phyloP scores from a whole-genome alignment of 202 grass and related monocot genomes.

The Schoenoplectus tabernaemontani region DNA sequence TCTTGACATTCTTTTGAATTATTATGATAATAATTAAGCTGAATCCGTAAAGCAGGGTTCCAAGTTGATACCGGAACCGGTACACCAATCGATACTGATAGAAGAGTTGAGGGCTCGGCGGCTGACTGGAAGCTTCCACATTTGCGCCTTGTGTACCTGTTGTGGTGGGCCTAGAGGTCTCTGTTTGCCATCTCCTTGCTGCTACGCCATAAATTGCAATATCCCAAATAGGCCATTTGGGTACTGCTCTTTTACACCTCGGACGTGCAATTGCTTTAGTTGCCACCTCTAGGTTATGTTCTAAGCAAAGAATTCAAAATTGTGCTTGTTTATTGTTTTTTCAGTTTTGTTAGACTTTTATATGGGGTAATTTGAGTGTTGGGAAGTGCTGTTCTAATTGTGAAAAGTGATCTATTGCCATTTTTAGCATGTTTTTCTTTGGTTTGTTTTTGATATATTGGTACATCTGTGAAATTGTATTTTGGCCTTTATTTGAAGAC shows the following conservation, averaged over 20 bases:
- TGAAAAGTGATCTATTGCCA: constrained; percentile 13
- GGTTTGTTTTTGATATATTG: constrained; percentile 17
- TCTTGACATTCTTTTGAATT: background rate
- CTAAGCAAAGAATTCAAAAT: constrained; percentile 16
- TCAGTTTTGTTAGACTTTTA: background rate
- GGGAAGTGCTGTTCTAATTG: constrained; percentile 16
- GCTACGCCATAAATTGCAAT: constrained; percentile 97
- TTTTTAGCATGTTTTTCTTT: constrained; percentile 21
- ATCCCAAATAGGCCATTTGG: constrained; percentile 89
- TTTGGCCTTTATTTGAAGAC: background rate
- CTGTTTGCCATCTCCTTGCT: constrained; percentile 78
- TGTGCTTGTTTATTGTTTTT: constrained; percentile 23
- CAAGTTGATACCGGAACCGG: background rate
- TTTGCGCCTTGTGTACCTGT: constrained; percentile 86
- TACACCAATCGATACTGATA: constrained; percentile 35
- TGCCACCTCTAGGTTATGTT: constrained; percentile 52
- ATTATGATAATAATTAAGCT: constrained; percentile 12
- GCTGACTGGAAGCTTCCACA: constrained; percentile 62
- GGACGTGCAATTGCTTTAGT: constrained; percentile 57
- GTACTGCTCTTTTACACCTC: constrained; percentile 85
- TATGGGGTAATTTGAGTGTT: constrained; percentile 24
- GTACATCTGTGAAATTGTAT: constrained; percentile 17
- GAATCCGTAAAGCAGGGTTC: background rate
- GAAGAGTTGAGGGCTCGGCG: constrained; percentile 37
- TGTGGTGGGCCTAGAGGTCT: constrained; percentile 45